Evolutionary conservation across 2,329 filamentous ascomycete species (phyloP).

Genomic region (Hypoxylon sp.): DNA sequence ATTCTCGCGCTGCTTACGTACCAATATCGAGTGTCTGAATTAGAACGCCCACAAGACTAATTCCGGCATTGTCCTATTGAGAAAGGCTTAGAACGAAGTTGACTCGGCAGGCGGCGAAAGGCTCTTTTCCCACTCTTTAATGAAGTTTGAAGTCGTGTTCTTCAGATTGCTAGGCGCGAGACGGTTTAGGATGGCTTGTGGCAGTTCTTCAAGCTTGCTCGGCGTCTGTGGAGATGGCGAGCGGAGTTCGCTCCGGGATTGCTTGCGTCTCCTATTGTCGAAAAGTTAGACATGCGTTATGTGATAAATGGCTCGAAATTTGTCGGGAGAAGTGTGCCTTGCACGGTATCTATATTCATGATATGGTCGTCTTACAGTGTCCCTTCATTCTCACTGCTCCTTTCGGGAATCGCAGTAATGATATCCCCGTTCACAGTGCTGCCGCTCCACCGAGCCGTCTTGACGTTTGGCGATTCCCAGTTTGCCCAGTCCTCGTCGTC

Average conservation of each 20-base stretch:
- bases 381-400: conserved; percentile 60
- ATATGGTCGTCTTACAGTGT: conserved; percentile 61
- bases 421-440: conserved; percentile 67
- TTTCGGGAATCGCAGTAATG: conserved; percentile 61
- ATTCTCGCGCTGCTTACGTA: neutral
- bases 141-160: conserved; percentile 84
- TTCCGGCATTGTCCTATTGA: conserved; percentile 14
- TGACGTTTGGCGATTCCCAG: conserved; percentile 70
- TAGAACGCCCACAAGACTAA: conserved; percentile 16
- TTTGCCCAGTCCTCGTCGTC: conserved; percentile 75
- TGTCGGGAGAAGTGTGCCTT: conserved; percentile 40
- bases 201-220: conserved; percentile 66
- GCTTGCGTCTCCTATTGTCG: conserved; percentile 49
- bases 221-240: conserved; percentile 52
- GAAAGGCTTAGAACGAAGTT: conserved; percentile 37
- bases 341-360: conserved; percentile 28
- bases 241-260: conserved; percentile 48
- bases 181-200: conserved; percentile 79
- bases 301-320: conserved; percentile 23
- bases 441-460: conserved; percentile 74
- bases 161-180: conserved; percentile 82
- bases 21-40: neutral
- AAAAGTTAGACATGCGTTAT: conserved; percentile 46
- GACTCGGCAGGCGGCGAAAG: conserved; percentile 65
- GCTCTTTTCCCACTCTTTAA: conserved; percentile 92